A percentile compares a stretch with the other conserved stretches of the same genome.
Evolutionary conservation across 2,329 filamentous ascomycete genomes (phyloP).

Genomic region (Colletotrichum eremochloae): DNA sequence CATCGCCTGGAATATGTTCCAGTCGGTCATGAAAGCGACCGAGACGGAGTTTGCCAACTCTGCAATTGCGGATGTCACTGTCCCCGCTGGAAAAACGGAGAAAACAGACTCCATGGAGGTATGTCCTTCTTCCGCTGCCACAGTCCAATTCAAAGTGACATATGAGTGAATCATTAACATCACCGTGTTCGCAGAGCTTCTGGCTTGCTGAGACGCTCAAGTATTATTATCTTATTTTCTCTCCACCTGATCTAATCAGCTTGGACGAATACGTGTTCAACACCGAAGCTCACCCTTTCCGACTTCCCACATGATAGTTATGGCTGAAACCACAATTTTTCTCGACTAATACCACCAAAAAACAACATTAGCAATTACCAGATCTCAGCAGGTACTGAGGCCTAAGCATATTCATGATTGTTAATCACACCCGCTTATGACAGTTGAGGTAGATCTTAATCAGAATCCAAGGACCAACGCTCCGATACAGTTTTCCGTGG

Average conservation of each 20-base stretch:
- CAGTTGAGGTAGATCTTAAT: not conserved
- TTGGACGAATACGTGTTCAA: conserved; percentile 77
- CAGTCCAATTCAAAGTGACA: conserved; percentile 14
- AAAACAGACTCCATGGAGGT: conserved; percentile 58
- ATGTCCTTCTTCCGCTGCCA: conserved; percentile 38
- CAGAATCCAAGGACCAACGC: not conserved
- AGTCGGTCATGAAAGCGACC: conserved; percentile 60
- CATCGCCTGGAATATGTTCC: conserved; percentile 67
- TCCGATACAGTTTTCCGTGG: not conserved
- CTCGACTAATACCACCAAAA: not conserved
- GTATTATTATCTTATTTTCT: conserved; percentile 81
- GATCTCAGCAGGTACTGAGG: not conserved
- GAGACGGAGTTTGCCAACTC: conserved; percentile 63
- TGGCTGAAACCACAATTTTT: not conserved
- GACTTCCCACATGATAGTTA: conserved; percentile 37
- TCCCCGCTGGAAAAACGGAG: conserved; percentile 57
- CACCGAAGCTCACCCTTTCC: conserved; percentile 65
- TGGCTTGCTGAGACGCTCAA: conserved; percentile 82
- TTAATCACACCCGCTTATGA: not conserved
- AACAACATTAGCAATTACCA: not conserved
- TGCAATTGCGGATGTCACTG: conserved; percentile 64
- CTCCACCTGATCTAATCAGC: conserved; percentile 71
- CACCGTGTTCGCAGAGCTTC: conserved; percentile 65
- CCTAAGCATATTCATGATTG: not conserved
- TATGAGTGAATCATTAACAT: not conserved